Evolutionary conservation across 441 rosid genomes (phyloP).

Genomic region (Croton laevigatus): DNA sequence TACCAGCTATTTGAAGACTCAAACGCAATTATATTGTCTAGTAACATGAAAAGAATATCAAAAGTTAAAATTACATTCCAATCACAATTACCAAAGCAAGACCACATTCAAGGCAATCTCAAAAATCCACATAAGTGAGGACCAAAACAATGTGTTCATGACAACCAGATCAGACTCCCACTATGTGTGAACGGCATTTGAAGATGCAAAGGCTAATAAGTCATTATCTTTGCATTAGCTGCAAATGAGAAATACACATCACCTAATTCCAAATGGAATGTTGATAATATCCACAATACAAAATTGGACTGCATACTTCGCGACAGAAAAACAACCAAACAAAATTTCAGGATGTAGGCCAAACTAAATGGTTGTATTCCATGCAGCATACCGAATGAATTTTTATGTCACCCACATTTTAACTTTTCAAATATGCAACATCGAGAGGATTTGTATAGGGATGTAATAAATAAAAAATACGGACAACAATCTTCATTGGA

Average conservation of each 20-base stretch:
- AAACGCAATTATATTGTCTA: too few relatives aligned
- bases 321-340: not conserved
- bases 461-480: not conserved
- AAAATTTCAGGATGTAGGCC: not conserved
- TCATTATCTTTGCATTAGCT: not conserved
- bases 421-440: not conserved
- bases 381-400: not conserved
- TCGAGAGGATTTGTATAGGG: not conserved
- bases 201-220: not conserved
- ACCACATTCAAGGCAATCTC: not conserved
- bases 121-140: not conserved
- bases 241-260: not conserved
- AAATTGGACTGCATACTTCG: not conserved
- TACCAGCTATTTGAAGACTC: slow-evolving; percentile 18
- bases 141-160: not conserved
- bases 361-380: not conserved
- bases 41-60: not conserved
- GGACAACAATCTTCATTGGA: not conserved
- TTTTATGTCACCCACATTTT: too few relatives aligned
- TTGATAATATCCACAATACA: not conserved
- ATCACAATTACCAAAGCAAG: not conserved
- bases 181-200: not conserved
- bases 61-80: not conserved
- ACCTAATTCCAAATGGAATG: not conserved
- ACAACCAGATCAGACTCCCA: not conserved